phyloP scores from a whole-genome alignment of 1,284 basidiomycete genomes.

The Ustilago bromivora region DNA sequence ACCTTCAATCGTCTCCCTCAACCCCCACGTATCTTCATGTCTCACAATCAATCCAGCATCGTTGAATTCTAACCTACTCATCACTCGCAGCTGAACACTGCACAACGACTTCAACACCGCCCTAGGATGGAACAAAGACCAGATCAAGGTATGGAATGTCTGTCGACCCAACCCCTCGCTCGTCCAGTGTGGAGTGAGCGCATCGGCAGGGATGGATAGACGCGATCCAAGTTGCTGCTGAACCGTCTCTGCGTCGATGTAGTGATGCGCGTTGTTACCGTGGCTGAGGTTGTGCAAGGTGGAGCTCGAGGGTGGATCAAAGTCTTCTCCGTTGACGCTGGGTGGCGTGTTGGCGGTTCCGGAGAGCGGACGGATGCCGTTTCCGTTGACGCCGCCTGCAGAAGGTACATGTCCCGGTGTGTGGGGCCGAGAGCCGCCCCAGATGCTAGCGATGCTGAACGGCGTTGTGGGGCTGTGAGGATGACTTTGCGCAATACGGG shows the following conservation, averaged over 20 bases:
- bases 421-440: slow-evolving; percentile 58
- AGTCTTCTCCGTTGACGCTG: slow-evolving; percentile 61
- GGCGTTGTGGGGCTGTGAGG: slow-evolving; percentile 58
- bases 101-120: slow-evolving; percentile 58
- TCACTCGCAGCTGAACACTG: slow-evolving; percentile 66
- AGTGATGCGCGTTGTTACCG: slow-evolving; percentile 33
- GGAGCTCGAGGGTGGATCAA: slow-evolving; percentile 22
- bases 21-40: slow-evolving; percentile 69
- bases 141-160: slow-evolving; percentile 58
- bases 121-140: slow-evolving; percentile 61
- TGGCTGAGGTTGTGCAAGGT: slow-evolving; percentile 25
- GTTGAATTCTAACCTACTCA: slow-evolving; percentile 69
- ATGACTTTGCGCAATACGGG: slow-evolving; percentile 40
- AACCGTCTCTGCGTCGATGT: slow-evolving; percentile 40
- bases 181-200: slow-evolving; percentile 64
- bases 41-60: slow-evolving; percentile 67
- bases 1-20: slow-evolving; percentile 67
- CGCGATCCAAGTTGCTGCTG: slow-evolving; percentile 44
- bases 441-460: slow-evolving; percentile 56
- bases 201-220: slow-evolving; percentile 61
- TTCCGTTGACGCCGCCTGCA: not conserved
- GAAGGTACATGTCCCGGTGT: slow-evolving; percentile 47
- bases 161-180: slow-evolving; percentile 61
- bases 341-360: slow-evolving; percentile 39
- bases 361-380: slow-evolving; percentile 50